phyloP scores from a whole-genome alignment of 306 rosid species.

The Malus domestica region ASM211411v1 NC_041795.1:19573501-19574000 shows the following conservation, averaged over 20 bases:
- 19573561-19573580: slow-evolving; percentile 89
- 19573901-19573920: slow-evolving; percentile 50
- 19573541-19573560: slow-evolving; percentile 83
- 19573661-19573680: background rate
- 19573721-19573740: background rate
- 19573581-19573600: slow-evolving; percentile 68
- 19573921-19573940: slow-evolving; percentile 48
- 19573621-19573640: background rate
- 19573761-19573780: background rate
- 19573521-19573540: slow-evolving; percentile 71
- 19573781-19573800: slow-evolving; percentile 3
- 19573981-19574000: background rate
- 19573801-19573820: slow-evolving; percentile 52
- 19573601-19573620: background rate
- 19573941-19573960: background rate
- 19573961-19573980: background rate
- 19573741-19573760: background rate
- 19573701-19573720: background rate
- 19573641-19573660: background rate
- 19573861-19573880: slow-evolving; percentile 94
- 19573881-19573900: slow-evolving; percentile 97
- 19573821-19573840: slow-evolving; percentile 77
- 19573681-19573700: background rate
- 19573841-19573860: slow-evolving; percentile 77
- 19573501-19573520: slow-evolving; percentile 51